Percentiles rank a stretch among this genome's conserved stretches.
Conservation (phyloP, 257 asterid species). For the Fraxinus quadrangulata region DNA sequence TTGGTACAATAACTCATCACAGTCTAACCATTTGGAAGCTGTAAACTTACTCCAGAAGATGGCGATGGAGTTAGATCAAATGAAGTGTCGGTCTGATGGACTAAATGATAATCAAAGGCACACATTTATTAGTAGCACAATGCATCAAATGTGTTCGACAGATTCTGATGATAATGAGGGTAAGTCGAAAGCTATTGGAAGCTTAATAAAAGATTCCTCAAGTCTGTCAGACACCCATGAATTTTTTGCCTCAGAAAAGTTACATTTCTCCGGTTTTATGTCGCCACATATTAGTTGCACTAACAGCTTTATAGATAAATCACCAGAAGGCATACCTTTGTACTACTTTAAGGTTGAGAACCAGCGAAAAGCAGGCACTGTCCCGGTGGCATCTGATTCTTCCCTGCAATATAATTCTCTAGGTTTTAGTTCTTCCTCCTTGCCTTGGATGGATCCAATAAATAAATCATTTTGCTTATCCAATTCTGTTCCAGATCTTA, state of each 20-base stretch:
- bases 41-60: constrained; percentile 70
- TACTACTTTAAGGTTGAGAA: constrained; percentile 84
- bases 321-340: constrained; percentile 88
- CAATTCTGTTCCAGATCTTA: constrained; percentile 74
- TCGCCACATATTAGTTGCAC: constrained; percentile 90
- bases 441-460: constrained; percentile 90
- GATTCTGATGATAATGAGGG: constrained; percentile 50
- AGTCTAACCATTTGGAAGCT: constrained; percentile 69
- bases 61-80: constrained; percentile 67
- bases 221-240: constrained; percentile 55
- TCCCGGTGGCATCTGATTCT: constrained; percentile 62
- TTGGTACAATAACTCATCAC: constrained; percentile 83
- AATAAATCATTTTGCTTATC: constrained; percentile 80
- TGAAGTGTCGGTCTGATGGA: constrained; percentile 64
- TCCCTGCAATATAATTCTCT: constrained; percentile 61
- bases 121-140: constrained; percentile 37
- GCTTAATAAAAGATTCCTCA: constrained; percentile 47
- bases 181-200: constrained; percentile 59
- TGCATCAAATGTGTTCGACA: constrained; percentile 37
- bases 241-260: constrained; percentile 71
- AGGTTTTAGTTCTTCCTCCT: constrained; percentile 82
- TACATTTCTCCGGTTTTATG: constrained; percentile 88
- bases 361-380: constrained; percentile 44
- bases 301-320: constrained; percentile 86
- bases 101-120: constrained; percentile 45